phyloP scores from a whole-genome alignment of 441 rosid genomes.

The Populus tomentosa region DNA sequence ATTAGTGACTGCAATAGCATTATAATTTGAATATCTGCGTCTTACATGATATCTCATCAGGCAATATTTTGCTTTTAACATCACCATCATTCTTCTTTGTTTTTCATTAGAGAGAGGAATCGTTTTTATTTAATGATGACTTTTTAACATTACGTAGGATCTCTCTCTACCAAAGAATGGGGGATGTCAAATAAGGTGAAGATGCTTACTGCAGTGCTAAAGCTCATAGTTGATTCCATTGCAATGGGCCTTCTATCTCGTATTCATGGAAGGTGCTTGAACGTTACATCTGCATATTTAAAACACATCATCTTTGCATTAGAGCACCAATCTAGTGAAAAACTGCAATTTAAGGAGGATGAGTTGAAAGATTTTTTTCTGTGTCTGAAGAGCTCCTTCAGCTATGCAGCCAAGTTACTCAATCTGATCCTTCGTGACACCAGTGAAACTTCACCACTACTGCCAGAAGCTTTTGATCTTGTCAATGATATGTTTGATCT shows the following conservation, averaged over 20 bases:
- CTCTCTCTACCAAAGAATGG: constrained; percentile 29
- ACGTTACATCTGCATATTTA: constrained; percentile 52
- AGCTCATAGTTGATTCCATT: constrained; percentile 59
- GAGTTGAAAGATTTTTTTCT: constrained; percentile 40
- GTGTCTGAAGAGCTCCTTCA: constrained; percentile 70
- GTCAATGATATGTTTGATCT: constrained; percentile 61
- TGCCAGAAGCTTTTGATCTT: constrained; percentile 51
- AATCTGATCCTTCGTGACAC: constrained; percentile 46
- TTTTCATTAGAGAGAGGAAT: background rate
- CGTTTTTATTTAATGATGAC: background rate
- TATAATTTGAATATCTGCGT: background rate
- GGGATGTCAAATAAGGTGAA: constrained; percentile 41
- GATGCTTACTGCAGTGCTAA: constrained; percentile 63
- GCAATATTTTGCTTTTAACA: background rate
- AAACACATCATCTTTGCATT: constrained; percentile 39
- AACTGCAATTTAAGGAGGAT: constrained; percentile 45
- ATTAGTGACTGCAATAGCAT: background rate
- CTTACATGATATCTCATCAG: background rate
- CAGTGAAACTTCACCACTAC: constrained; percentile 41
- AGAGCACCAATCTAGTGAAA: constrained; percentile 31
- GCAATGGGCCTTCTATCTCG: constrained; percentile 51
- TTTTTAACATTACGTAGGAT: constrained; percentile 32
- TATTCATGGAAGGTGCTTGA: constrained; percentile 41
- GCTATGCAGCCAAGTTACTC: constrained; percentile 71
- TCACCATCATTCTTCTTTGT: background rate